Base-by-base conservation (phyloP, 768 basidiomycete genomes). In the Leucosporidium creatinivorum region DNA sequence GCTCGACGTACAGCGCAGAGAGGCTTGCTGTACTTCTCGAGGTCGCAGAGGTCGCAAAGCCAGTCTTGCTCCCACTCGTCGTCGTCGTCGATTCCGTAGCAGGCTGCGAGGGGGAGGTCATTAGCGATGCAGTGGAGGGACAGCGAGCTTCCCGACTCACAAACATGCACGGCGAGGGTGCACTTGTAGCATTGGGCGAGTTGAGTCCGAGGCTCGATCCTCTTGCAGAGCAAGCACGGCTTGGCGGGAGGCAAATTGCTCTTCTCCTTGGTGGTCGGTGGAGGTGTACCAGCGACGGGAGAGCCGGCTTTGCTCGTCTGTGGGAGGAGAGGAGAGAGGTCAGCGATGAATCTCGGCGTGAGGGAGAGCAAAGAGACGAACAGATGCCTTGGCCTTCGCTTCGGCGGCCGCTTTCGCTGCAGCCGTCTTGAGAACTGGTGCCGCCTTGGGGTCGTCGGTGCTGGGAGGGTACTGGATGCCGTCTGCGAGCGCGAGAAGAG, bases 11-110 rank as follows among this genome's bases (percentile, higher is more conserved):
- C 62, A 4, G 63, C 57, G 3, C 25, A 17, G 1, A 70, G 63
- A 10, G 44, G 49, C 3, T 30, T 55, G 12, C 33, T 59, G 15
- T 31, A 15, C 48, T 64, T 13, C 5, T 67, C 60, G 18, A 58
- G 60, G 25, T 67, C 69, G 70, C 75, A 76, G 4, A 74, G 58
- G 30, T 76, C 72, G 68, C 75, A 76, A 15, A 58, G 54, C 73
- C 73, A 76, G 5, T 69, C 64, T 25, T 72, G 63, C 28, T 58
- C 33, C 21, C 64, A 57, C 23, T 18, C n/a, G 15, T 59, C 44
- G 26, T 59, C 70, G 4, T 73, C 69, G 15, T 55, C 23, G 2
- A 76, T 55, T 15, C 75, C 75, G 58, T 72, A 74, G 61, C 75
- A 76, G 0, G 69, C 69, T 57, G 33, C 61, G 66, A 52, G 4